Evolutionary conservation across 257 asterid species (phyloP), one percentile per base, ranked within the genome.

Genomic region (Solanum arcanum): DNA sequence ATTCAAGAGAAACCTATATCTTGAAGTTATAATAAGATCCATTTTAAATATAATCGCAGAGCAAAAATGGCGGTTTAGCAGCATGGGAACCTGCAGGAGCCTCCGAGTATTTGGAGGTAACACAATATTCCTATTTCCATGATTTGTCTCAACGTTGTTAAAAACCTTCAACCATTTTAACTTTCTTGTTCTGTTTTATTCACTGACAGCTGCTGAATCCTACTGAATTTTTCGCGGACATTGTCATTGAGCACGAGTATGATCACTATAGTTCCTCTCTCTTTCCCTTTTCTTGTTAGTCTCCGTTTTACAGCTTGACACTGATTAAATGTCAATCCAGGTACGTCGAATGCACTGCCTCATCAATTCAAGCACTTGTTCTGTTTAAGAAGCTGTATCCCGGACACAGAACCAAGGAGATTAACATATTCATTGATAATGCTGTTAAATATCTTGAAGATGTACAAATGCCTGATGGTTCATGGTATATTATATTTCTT

Each of bases 1-100:
- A 25, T 0, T 37, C 39, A 25, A n/a, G 41, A n/a, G 41, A 66
- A 60, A 4, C 3, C 66, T 39, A 31, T 66, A 66, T 66, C 60
- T 62, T 39, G 66, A 31, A 25, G 27, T 15, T 37, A 27, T 14
- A 5, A 41, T 59, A 60, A 25, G 73, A 15, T 83, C 52, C 72
- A 60, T 27, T 49, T 69, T 13, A 47, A 27, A 39, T 59, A 42
- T 41, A 68, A 88, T 84, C 62, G 37, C 96, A 96, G 98, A 96
- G 98, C 87, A 93, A 96, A 89, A 95, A 96, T 77, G 99, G 99
- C 1, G 99, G 99, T 8, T 90, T 96, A 74, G 89, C 98, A 84
- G 98, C 97, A 64, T 96, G 99, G 99, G 99, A 96, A 88, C 99
- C 99, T n/a, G 98, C 98, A 66, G 97, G 98, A 85, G 91, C 98